Evolutionary conservation across 2,329 filamentous ascomycete genomes (phyloP).

Genomic region (Aspergillus tanneri): DNA sequence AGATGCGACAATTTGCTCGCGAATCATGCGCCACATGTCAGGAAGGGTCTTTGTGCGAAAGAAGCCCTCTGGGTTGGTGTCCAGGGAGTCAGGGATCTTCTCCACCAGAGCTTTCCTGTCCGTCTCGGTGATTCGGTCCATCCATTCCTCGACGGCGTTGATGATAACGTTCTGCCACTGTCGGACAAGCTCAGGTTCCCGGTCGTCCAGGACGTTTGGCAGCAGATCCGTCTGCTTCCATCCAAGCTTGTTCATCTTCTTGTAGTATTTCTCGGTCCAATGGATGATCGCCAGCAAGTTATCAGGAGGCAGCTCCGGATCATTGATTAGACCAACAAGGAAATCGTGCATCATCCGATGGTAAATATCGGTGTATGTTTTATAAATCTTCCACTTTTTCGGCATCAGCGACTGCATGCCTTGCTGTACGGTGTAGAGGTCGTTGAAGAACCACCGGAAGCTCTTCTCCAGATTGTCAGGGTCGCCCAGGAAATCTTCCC

Average conservation of each 20-base stretch:
- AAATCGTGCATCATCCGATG: conserved; percentile 96
- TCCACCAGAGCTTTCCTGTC: conserved; percentile 80
- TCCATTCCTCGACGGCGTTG: conserved; percentile 94
- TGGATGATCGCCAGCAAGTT: conserved; percentile 90
- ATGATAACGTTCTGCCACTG: conserved; percentile 96
- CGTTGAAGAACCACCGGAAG: conserved; percentile 96
- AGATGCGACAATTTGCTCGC: conserved; percentile 85
- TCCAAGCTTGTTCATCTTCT: conserved; percentile 89
- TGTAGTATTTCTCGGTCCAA: conserved; percentile 94
- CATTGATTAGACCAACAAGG: conserved; percentile 76
- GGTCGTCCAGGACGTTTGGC: conserved; percentile 85
- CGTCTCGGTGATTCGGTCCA: conserved; percentile 82
- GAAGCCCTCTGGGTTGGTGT: conserved; percentile 83
- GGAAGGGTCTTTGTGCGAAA: conserved; percentile 89
- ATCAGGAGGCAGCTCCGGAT: conserved; percentile 77
- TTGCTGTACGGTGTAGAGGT: conserved; percentile 88
- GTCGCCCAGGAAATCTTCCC: conserved; percentile 77
- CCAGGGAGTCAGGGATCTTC: conserved; percentile 75
- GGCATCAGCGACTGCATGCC: conserved; percentile 92
- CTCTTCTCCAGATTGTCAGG: conserved; percentile 80
- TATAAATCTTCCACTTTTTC: conserved; percentile 93
- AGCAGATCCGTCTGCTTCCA: conserved; percentile 72
- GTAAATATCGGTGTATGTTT: conserved; percentile 86
- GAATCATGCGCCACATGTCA: conserved; percentile 96
- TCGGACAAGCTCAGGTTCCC: conserved; percentile 83